Evolutionary conservation across 805 yeast species (phyloP), one percentile per base, ranked within the genome.

Genomic region (Teunomyces gatunensis): DNA sequence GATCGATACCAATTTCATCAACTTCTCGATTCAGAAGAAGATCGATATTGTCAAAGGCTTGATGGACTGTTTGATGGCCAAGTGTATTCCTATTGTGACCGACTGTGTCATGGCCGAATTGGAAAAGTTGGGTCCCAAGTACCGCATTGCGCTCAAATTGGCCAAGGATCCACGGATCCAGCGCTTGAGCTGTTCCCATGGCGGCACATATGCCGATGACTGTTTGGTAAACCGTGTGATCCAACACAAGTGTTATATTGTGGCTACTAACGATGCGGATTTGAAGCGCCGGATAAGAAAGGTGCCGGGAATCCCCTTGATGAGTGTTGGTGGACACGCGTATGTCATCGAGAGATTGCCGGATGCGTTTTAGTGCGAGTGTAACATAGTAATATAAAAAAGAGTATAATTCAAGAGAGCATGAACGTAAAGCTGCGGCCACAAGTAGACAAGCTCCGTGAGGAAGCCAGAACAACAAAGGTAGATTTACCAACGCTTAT

Each of bases 21-120:
- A 94, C 73, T 91, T 91, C 69, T 88, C 96, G 53, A 92, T 94
- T 55, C 97, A 90, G 66, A 94, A 94, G 73, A 94, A 94, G 61
- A 84, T 94, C 46, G 99, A 94, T 64, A 74, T 94, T 7, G 91
- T 89, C n/a, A 80, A 90, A 58, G 99, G 97, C 10, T 86, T 94
- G 86, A 92, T 94, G 98, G 98, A 92, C 65, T 80, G 95, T 49
- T 72, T 92, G 34, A 85, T 85, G 63, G 99, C 99, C 39, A 89
- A 94, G 63, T 90, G 97, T 74, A 89, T 92, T 42, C 98, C 98
- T 10, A 80, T 91, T 44, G 85, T 94, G 39, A 94, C 99, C 2
- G 99, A 94, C 67, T 94, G 99, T 73, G 99, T 94, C 18, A 81
- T 94, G 85, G 99, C 99, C 0, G 99, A 94, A 74, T 75, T 94